These are phyloP conservation scores for Ascocoryne sarcoides DNA, from an alignment of 2,329 filamentous ascomycete genomes.

Conservation along the genomic window DNA sequence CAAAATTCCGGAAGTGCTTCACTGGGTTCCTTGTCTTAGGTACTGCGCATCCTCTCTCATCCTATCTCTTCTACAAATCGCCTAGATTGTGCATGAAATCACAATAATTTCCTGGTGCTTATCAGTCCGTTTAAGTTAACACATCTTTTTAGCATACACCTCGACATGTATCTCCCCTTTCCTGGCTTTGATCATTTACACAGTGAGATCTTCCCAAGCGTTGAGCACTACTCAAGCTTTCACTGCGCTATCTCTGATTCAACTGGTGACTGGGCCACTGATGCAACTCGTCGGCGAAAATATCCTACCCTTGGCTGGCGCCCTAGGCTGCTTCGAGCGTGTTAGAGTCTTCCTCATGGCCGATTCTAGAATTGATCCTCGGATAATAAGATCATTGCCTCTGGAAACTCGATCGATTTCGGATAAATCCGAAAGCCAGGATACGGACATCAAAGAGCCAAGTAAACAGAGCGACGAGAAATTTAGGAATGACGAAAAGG, in stretches of 20 bases:
- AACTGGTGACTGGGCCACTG: constrained; percentile 32
- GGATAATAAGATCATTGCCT: background rate
- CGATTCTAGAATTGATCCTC: background rate
- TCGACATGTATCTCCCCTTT: constrained; percentile 32
- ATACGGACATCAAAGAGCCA: no score
- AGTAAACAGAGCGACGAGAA: no score
- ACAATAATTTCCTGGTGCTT: background rate
- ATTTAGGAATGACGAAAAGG: no score
- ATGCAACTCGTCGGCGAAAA: constrained; percentile 32
- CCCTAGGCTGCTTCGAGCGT: constrained; percentile 32
- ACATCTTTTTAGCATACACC: constrained; percentile 27
- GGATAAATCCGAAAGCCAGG: background rate
- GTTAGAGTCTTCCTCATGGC: constrained; percentile 30
- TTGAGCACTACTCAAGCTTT: constrained; percentile 28
- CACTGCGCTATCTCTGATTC: constrained; percentile 34
- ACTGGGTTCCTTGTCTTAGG: constrained; percentile 12
- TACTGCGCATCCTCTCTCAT: constrained; percentile 6
- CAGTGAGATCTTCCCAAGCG: constrained; percentile 20
- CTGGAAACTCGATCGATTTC: background rate
- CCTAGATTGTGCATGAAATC: background rate
- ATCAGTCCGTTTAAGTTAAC: constrained; percentile 1
- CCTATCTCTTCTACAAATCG: background rate
- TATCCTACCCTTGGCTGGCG: constrained; percentile 31
- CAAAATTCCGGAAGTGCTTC: constrained; percentile 12
- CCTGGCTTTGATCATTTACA: constrained; percentile 23